Evolutionary conservation across 441 rosid species (phyloP).

Genomic region (Geranium incanum): DNA sequence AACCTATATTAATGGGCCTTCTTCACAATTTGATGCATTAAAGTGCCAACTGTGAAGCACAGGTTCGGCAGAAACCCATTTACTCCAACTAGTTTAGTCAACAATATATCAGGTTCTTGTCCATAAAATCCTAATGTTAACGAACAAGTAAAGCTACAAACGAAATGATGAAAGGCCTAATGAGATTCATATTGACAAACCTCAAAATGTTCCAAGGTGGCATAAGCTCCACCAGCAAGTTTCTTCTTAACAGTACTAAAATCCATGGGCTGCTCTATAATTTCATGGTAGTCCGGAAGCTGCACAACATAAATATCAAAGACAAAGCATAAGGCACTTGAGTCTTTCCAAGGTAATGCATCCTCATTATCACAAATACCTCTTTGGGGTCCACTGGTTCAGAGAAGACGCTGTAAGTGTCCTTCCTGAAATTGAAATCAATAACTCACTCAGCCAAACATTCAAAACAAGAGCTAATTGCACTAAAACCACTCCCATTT

Average conservation of each 20-base stretch:
- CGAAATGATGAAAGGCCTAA: background rate
- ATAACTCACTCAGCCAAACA: slow-evolving; percentile 5
- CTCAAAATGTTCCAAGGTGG: slow-evolving; percentile 44
- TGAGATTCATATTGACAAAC: slow-evolving; percentile 21
- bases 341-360: background rate
- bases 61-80: too few species aligned
- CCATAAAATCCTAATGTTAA: too few species aligned
- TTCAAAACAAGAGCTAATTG: slow-evolving; percentile 12
- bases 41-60: too few species aligned
- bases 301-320: slow-evolving; percentile 20
- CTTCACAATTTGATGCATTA: too few species aligned
- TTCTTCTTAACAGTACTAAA: slow-evolving; percentile 44
- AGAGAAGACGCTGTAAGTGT: slow-evolving; percentile 68
- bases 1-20: too few species aligned
- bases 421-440: slow-evolving; percentile 47
- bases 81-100: too few species aligned
- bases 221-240: slow-evolving; percentile 32
- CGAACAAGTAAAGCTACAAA: too few species aligned
- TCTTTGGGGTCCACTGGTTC: slow-evolving; percentile 79
- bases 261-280: slow-evolving; percentile 49
- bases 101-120: too few species aligned
- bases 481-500: background rate
- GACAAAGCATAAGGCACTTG: background rate
- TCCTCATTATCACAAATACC: slow-evolving; percentile 27
- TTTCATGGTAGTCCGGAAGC: slow-evolving; percentile 53